Conservation (phyloP, 768 basidiomycete species). For the Macrocybe gigantea region DNA sequence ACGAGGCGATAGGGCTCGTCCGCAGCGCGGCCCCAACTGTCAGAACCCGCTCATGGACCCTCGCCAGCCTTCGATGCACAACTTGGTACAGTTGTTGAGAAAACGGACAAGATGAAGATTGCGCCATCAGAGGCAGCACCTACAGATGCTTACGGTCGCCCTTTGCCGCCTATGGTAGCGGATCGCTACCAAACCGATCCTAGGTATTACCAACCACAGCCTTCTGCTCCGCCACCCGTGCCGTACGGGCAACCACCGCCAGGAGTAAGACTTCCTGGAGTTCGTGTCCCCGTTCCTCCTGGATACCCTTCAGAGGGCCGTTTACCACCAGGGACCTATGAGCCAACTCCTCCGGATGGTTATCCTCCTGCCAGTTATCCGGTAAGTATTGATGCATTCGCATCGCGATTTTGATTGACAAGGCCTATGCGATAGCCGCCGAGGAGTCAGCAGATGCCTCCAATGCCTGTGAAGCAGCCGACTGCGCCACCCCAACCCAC, state of each 20-base stretch:
- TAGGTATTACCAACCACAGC: slow-evolving; percentile 21
- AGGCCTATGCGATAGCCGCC: background rate
- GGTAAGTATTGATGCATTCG: slow-evolving; percentile 12
- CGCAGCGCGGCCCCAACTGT: slow-evolving; percentile 26
- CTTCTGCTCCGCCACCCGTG: slow-evolving; percentile 3
- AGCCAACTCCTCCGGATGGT: slow-evolving; percentile 18
- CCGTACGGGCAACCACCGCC: slow-evolving; percentile 24
- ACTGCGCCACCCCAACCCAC: slow-evolving; percentile 24
- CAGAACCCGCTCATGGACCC: slow-evolving; percentile 23
- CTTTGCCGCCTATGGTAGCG: slow-evolving; percentile 25
- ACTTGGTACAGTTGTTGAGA: slow-evolving; percentile 12
- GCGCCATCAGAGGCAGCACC: slow-evolving; percentile 30
- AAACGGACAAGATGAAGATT: slow-evolving; percentile 44
- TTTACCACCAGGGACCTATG: slow-evolving; percentile 27
- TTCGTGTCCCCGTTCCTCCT: slow-evolving; percentile 36
- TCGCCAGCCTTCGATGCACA: slow-evolving; percentile 27
- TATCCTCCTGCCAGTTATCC: slow-evolving; percentile 31
- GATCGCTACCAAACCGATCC: slow-evolving; percentile 32
- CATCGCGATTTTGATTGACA: background rate
- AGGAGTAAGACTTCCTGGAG: slow-evolving; percentile 33
- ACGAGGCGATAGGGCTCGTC: slow-evolving; percentile 46
- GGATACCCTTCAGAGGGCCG: slow-evolving; percentile 37
- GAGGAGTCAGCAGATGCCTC: slow-evolving; percentile 12
- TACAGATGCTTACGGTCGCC: slow-evolving; percentile 32
- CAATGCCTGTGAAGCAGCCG: slow-evolving; percentile 30